Evolutionary conservation across 495 filamentous ascomycete species (phyloP).

Genomic region (Penicillium canescens): DNA sequence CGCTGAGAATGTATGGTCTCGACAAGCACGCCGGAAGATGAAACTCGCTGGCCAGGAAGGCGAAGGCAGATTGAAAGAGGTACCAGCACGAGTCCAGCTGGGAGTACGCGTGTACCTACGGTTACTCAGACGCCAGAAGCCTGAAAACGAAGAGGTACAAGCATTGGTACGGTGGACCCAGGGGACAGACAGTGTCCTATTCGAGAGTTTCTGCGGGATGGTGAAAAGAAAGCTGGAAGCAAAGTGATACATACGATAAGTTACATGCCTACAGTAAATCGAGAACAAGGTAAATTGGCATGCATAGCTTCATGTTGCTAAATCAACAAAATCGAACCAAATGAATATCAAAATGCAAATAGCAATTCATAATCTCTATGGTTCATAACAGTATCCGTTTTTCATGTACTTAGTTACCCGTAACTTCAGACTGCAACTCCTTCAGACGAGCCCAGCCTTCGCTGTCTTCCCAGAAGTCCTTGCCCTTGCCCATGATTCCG

Average conservation of each 20-base stretch:
- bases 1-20: slow-evolving; percentile 70
- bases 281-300: not conserved
- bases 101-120: slow-evolving; percentile 49
- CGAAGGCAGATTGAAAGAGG: slow-evolving; percentile 26
- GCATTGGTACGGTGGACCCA: slow-evolving; percentile 71
- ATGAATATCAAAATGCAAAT: not conserved
- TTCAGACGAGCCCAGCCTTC: slow-evolving; percentile 67
- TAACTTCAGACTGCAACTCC: slow-evolving; percentile 44
- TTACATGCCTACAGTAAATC: too few species aligned
- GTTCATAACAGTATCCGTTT: slow-evolving; percentile 4
- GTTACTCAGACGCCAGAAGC: slow-evolving; percentile 22
- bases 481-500: slow-evolving; percentile 78
- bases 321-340: not conserved
- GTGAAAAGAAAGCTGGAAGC: slow-evolving; percentile 56
- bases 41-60: slow-evolving; percentile 22
- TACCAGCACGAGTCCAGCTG: slow-evolving; percentile 30
- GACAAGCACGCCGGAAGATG: slow-evolving; percentile 60
- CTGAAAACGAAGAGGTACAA: slow-evolving; percentile 22
- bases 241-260: not conserved
- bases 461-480: slow-evolving; percentile 78
- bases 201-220: slow-evolving; percentile 89
- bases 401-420: slow-evolving; percentile 28
- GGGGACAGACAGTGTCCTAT: slow-evolving; percentile 71
- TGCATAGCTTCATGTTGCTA: not conserved
- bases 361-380: not conserved